Base-by-base conservation (phyloP, 345 rosid species). In the Capsella bursapastoris region DNA sequence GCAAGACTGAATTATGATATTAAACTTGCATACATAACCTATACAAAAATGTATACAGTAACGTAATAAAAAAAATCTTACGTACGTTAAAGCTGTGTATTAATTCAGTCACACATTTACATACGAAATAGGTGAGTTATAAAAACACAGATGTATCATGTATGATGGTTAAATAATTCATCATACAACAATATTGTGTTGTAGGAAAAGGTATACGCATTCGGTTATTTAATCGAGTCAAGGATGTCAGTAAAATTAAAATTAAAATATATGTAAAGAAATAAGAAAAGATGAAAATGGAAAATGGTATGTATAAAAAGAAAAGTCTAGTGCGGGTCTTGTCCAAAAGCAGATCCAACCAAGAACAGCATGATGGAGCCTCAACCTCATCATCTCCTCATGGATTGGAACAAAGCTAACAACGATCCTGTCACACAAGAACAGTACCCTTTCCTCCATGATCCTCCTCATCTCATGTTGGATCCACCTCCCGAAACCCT, bases 341-440 rank as follows among this genome's bases (percentile, higher is more conserved):
- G 44, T 74, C 40, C n/a, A 50, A 68, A 68, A 68, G 56, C 73
- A 68, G 74, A 75, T 75, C 57, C 29, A 65, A 10, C 28, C 55
- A 58, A 66, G 25, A 59, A 15, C 52, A 49, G 41, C 57, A 61
- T 68, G 64, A 57, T 83, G 86, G 85, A 80, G 70, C 67, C 64
- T 67, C 72, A 53, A 41, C 31, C 57, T 61, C 70, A 76, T 35
- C 28, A 69, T 45, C 81, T 74, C 58, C 35, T 76, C 50, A 76
- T 63, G 75, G 57, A 70, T 58, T 72, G 75, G 40, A 80, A 71
- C 55, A 77, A 76, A 52, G 80, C 80, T 64, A 43, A 57, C 43
- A 43, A 57, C 43, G 77, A 77, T 50, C 76, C 79, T 49, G 51
- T 56, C 74, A 53, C 89, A 57, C 57, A 79, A 35, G 79, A 75